Evolutionary conservation across 2,329 filamentous ascomycete species (phyloP), one percentile per base, ranked within the genome.

Genomic region (Fonsecaea monophora): DNA sequence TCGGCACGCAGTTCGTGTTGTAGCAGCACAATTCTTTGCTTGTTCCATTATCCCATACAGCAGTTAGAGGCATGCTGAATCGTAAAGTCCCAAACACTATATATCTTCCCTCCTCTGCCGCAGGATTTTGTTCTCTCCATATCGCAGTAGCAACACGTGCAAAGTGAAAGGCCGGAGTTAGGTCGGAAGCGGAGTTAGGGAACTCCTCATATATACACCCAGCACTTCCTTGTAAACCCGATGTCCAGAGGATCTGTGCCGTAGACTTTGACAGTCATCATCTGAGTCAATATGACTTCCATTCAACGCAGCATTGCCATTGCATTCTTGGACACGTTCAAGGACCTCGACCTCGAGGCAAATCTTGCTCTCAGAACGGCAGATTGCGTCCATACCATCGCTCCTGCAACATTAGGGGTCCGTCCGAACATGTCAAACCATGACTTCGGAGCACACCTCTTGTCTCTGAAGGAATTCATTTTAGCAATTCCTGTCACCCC

Each of bases 1-100:
- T 84, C 13, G 84, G 84, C 2, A 80, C 80, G 21, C 83, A 73
- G 55, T 77, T 79, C 57, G 68, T 63, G 7, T 78, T 81, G 60
- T 81, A 57, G 21, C 35, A 61, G 21, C 50, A 32, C 21, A 25
- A 32, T 32, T 32, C 30, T 32, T 32, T 32, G 30, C 30, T 32
- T 32, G 30, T 32, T 30, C 30, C 30, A 30, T 30, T 32, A 3
- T 32, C 4, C 30, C 6, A 32, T 32, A 3, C 30, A 32, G 30
- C 6, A 32, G 30, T 3, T 3, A 32, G 30, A 32, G 30, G 30
- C 30, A 32, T 32, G 30, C 30, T 32, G 30, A 32, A 32, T 32
- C 3, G 30, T 32, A 4, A 32, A 32, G 30, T 32, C 30, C 4
- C 30, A 32, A 32, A 32, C 6, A 32, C 30, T 32, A 6, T 32